Conservation (phyloP, 1,284 basidiomycete species). For the Ceratobasidium sp. region DNA sequence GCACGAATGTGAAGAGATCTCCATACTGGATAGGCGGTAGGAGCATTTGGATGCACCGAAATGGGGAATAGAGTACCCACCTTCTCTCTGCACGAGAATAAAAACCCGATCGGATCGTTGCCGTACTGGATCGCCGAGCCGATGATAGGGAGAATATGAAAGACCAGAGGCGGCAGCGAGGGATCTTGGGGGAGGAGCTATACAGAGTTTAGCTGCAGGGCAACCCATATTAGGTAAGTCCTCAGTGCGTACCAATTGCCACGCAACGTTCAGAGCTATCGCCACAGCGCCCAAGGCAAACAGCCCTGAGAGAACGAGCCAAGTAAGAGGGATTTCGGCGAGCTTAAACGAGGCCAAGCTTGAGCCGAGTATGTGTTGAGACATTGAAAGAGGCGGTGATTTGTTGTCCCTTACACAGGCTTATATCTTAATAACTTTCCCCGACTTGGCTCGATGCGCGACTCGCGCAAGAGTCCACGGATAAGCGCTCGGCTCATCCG, state of each 20-base stretch:
- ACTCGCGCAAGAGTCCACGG: not conserved
- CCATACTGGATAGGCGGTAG: conserved; percentile 60
- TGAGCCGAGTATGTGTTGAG: not conserved
- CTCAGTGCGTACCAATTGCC: conserved; percentile 64
- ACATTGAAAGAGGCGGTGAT: not conserved
- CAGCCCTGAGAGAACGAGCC: not conserved
- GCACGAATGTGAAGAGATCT: conserved; percentile 91
- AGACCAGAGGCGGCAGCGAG: conserved; percentile 76
- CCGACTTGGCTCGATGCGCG: not conserved
- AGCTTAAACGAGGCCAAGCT: not conserved
- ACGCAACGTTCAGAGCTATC: conserved; percentile 68
- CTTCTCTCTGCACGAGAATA: conserved; percentile 81
- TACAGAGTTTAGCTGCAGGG: not conserved
- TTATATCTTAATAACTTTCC: not conserved
- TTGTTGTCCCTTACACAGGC: not conserved
- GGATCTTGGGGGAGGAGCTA: conserved; percentile 67
- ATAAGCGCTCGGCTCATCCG: not conserved
- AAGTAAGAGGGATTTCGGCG: not conserved
- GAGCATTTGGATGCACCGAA: not conserved
- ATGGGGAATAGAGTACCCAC: conserved; percentile 59
- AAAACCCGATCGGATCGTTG: conserved; percentile 81
- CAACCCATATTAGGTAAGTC: not conserved
- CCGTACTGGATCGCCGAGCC: conserved; percentile 80
- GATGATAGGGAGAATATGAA: conserved; percentile 79
- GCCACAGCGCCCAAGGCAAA: conserved; percentile 46